Percentiles rank a stretch among this genome's conserved stretches.
phyloP scores from a whole-genome alignment of 208 protist genomes.

The Trypanosoma scelopori region DNA sequence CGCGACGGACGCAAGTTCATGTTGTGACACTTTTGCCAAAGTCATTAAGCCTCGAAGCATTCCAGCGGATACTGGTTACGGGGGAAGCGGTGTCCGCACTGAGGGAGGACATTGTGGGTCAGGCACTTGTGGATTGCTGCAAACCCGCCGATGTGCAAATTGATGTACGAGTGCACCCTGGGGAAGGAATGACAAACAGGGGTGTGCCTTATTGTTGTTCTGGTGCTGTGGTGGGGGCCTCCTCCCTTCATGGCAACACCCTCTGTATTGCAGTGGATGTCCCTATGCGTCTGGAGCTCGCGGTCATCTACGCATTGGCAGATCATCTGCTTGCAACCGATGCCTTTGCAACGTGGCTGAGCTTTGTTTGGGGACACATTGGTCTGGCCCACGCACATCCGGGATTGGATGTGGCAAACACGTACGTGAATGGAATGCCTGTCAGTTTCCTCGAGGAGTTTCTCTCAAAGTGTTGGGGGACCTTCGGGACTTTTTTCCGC shows the following conservation, averaged over 20 bases:
- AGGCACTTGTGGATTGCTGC: constrained; percentile 7
- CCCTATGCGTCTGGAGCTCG: constrained; percentile 4
- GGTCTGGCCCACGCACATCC: constrained; percentile 1
- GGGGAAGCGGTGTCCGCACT: constrained; percentile 3
- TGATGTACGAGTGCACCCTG: background rate
- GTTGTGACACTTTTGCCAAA: constrained; percentile 8
- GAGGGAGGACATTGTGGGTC: constrained; percentile 1
- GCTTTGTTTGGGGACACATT: background rate
- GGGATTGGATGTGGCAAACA: constrained; percentile 2
- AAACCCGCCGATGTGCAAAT: background rate
- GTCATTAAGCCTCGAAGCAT: background rate
- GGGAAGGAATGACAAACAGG: background rate
- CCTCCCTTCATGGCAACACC: background rate
- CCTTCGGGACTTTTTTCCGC: too few species aligned
- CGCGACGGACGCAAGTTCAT: constrained; percentile 3
- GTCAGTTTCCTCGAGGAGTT: constrained; percentile 1
- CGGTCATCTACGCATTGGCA: background rate
- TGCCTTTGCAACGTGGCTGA: constrained; percentile 6
- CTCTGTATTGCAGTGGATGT: constrained; percentile 6
- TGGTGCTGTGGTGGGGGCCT: background rate
- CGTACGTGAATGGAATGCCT: constrained; percentile 14
- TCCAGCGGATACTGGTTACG: constrained; percentile 2
- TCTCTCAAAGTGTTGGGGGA: constrained; percentile 1
- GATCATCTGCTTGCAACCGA: background rate
- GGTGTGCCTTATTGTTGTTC: constrained; percentile 1